These are phyloP conservation scores for Tieghemostelium lacteum DNA, from an alignment of 78 protist genomes.

Conservation along the genomic window DNA sequence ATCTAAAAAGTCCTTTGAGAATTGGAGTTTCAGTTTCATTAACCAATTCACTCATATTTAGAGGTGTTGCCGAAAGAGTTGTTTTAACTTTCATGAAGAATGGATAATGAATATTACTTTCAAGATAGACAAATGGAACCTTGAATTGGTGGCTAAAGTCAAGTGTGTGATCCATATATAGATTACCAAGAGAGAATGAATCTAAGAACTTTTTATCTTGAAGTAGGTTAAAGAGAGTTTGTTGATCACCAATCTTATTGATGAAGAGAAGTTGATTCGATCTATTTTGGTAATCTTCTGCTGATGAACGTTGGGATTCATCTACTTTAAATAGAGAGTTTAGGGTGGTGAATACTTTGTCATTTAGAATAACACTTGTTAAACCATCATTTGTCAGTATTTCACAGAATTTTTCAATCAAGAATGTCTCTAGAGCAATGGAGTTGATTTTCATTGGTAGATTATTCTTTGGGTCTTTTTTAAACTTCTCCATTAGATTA, in stretches of 20 bases:
- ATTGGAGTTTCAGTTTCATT: neutral
- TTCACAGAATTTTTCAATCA: too few species aligned
- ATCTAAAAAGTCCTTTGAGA: constrained; percentile 15
- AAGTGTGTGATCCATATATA: neutral
- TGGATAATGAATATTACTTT: neutral
- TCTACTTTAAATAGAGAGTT: too few species aligned
- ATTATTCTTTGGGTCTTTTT: too few species aligned
- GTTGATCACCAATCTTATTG: neutral
- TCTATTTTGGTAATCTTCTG: neutral
- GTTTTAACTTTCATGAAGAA: neutral
- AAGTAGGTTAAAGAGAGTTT: neutral
- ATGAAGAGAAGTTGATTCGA: neutral
- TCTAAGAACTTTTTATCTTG: neutral
- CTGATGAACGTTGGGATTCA: too few species aligned
- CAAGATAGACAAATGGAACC: neutral
- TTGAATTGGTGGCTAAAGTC: neutral
- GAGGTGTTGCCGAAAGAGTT: neutral
- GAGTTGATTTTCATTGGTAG: too few species aligned
- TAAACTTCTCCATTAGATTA: too few species aligned
- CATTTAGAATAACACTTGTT: too few species aligned
- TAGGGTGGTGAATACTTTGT: too few species aligned
- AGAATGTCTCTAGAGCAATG: too few species aligned
- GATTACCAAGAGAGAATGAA: neutral
- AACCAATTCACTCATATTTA: neutral
- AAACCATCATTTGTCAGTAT: too few species aligned